These are phyloP conservation scores for Talaromyces sp. DNA, from an alignment of 2,329 filamentous ascomycete genomes.

Conservation along the genomic window DNA sequence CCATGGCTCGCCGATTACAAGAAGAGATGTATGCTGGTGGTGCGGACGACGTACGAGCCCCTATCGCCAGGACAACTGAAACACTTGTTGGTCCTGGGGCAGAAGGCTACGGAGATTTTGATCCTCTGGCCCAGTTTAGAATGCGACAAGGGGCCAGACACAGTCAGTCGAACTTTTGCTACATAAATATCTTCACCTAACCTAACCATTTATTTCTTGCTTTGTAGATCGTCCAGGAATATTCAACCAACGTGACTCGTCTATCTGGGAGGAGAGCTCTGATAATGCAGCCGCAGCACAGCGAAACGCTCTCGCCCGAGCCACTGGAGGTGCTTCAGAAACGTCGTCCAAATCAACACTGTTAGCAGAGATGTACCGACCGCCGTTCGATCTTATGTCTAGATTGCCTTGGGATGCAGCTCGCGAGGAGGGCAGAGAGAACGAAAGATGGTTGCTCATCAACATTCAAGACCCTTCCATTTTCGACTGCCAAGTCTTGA, in stretches of 20 bases:
- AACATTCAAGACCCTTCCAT: constrained; percentile 92
- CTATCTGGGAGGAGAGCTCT: constrained; percentile 57
- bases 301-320: constrained; percentile 54
- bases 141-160: constrained; percentile 35
- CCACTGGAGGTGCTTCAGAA: constrained; percentile 64
- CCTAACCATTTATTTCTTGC: not conserved
- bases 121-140: constrained; percentile 59
- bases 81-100: constrained; percentile 74
- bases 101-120: constrained; percentile 51
- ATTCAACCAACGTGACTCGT: constrained; percentile 63
- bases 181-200: not conserved
- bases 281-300: constrained; percentile 37
- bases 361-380: constrained; percentile 87
- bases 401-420: constrained; percentile 78
- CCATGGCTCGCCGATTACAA: constrained; percentile 85
- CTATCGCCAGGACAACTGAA: constrained; percentile 87
- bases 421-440: constrained; percentile 77
- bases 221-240: constrained; percentile 55
- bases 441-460: constrained; percentile 90
- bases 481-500: constrained; percentile 91
- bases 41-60: constrained; percentile 71
- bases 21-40: constrained; percentile 77
- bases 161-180: constrained; percentile 27
- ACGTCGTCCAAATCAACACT: constrained; percentile 67
- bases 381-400: constrained; percentile 86